Evolutionary conservation across 2,329 filamentous ascomycete genomes (phyloP).

Genomic region (Alternaria gansuensis): DNA sequence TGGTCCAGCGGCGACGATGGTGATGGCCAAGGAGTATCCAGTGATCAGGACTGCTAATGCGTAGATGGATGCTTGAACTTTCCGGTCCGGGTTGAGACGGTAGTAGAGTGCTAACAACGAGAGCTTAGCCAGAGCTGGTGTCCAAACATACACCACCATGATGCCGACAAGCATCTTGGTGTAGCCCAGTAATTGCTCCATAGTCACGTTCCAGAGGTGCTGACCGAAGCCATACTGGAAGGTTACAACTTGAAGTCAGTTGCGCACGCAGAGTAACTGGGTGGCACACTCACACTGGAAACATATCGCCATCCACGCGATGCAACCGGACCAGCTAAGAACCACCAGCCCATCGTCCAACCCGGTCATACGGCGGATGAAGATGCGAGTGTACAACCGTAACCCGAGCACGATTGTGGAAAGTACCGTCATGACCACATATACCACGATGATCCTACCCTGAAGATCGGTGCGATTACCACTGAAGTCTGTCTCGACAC

Average conservation of each 20-base stretch:
- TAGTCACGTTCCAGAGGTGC: constrained; percentile 32
- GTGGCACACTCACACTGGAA: constrained; percentile 16
- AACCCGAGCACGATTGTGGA: constrained; percentile 24
- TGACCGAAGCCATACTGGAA: constrained; percentile 34
- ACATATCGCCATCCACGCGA: constrained; percentile 28
- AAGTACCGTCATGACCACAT: constrained; percentile 23
- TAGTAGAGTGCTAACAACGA: constrained; percentile 34
- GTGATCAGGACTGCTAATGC: constrained; percentile 23
- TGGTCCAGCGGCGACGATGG: constrained; percentile 29
- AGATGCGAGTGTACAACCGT: constrained; percentile 31
- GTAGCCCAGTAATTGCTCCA: constrained; percentile 19
- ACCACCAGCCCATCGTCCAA: constrained; percentile 27
- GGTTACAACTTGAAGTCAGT: constrained; percentile 15
- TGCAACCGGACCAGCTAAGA: constrained; percentile 28
- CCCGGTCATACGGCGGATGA: constrained; percentile 22
- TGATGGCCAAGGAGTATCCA: constrained; percentile 31
- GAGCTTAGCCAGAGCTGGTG: constrained; percentile 33
- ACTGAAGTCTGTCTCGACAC: constrained; percentile 19
- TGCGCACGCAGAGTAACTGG: neutral
- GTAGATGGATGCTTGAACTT: constrained; percentile 24
- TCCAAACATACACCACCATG: constrained; percentile 33
- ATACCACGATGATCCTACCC: constrained; percentile 22
- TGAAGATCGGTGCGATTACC: constrained; percentile 25
- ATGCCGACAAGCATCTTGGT: constrained; percentile 27
- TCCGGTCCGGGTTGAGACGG: constrained; percentile 26